Conservation (phyloP, 352 stramenopile species). For the Phytophthora macrochlamydospora region DNA sequence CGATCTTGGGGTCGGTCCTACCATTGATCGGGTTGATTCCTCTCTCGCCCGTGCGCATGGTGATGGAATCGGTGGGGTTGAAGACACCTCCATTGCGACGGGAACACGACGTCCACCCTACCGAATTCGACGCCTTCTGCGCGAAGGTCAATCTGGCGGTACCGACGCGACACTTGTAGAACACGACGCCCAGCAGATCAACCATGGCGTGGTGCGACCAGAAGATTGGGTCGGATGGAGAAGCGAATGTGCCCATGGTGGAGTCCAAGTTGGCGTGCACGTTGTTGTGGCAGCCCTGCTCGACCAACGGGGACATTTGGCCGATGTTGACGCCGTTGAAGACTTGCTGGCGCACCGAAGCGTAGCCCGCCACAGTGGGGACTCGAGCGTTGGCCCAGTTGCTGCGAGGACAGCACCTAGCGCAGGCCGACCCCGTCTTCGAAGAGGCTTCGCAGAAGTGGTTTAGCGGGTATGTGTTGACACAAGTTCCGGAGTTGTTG, state of each 20-base stretch:
- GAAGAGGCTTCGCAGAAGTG: slow-evolving; percentile 58
- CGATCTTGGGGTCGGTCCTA: slow-evolving; percentile 32
- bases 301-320: slow-evolving; percentile 51
- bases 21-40: slow-evolving; percentile 43
- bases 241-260: slow-evolving; percentile 59
- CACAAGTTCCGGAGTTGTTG: slow-evolving; percentile 45
- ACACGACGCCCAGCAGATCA: slow-evolving; percentile 66
- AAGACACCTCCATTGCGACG: slow-evolving; percentile 47
- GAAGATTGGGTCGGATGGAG: slow-evolving; percentile 69
- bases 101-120: slow-evolving; percentile 58
- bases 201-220: slow-evolving; percentile 79
- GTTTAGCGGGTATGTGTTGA: slow-evolving; percentile 40
- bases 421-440: slow-evolving; percentile 28
- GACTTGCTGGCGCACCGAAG: slow-evolving; percentile 53
- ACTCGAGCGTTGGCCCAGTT: slow-evolving; percentile 43
- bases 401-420: slow-evolving; percentile 55
- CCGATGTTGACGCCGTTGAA: slow-evolving; percentile 61
- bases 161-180: slow-evolving; percentile 74
- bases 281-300: slow-evolving; percentile 68
- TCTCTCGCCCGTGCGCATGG: slow-evolving; percentile 46
- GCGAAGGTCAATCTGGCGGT: slow-evolving; percentile 41
- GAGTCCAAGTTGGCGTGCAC: slow-evolving; percentile 59
- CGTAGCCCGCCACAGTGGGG: slow-evolving; percentile 44
- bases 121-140: slow-evolving; percentile 50
- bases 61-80: slow-evolving; percentile 46